Evolutionary conservation across 306 rosid species (phyloP), one percentile per base, ranked within the genome.

Genomic region (Betula pendula): DNA sequence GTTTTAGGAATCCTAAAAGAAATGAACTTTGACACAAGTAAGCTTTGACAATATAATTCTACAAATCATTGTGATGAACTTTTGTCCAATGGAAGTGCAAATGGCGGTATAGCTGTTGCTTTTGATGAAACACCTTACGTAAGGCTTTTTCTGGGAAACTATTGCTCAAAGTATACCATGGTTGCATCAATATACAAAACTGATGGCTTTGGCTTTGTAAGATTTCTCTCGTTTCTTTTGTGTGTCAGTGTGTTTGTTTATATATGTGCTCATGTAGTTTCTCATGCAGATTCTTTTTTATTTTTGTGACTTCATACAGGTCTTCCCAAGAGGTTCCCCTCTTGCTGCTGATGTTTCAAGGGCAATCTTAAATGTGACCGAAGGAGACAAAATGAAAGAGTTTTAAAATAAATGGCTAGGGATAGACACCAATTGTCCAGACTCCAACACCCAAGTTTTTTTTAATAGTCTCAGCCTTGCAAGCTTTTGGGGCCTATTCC

Each of bases 401-500:
- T 87, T 87, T 8, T 87, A 90, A 75, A 53, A 71, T 1, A 76
- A 63, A 52, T 87, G 93, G 90, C 76, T 90, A 42, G 76, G 44
- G 13, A 35, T 81, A 15, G 10, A 48, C 25, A 49, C 14, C 17
- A 63, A 1, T 48, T 88, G 88, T 25, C 42, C 31, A 66, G 76
- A 81, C 35, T 56, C 91, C n/a, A 73, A 42, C 50, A 3, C 63
- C 17, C 49, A 63, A 24, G 35, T 78, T 20, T 79, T 89, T 63
- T 82, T 89, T 1, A 24, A 67, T 16, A 82, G 80, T 78, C 88
- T 91, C 1, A 82, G 85, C 69, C 84, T 92, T 1, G 78, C 73
- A 5, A 89, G 87, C 81, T 89, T 91, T 22, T 76, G 89, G 85
- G 93, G 91, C 4, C 80, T 90, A 12, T 90, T 88, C 76, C 81